Percentiles rank a stretch among this genome's conserved stretches.
Evolutionary conservation across 2,329 filamentous ascomycete genomes (phyloP).

Genomic region (Penicillium sp.): DNA sequence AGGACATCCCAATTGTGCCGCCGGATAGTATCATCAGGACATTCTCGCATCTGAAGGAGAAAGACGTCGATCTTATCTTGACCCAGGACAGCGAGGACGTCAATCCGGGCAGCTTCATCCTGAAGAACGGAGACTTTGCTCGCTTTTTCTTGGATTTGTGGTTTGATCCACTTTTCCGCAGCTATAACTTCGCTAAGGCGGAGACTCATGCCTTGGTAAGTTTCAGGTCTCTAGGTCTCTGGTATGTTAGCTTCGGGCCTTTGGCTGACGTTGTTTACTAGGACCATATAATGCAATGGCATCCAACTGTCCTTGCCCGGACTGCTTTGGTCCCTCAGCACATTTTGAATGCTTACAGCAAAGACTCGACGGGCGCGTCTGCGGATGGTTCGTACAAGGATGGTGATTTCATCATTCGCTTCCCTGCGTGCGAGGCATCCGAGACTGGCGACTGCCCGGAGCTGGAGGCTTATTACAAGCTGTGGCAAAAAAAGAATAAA

Average conservation of each 20-base stretch:
- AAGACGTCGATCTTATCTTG: constrained; percentile 74
- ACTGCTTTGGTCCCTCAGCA: constrained; percentile 85
- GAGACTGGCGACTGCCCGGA: constrained; percentile 62
- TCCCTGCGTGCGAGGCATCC: constrained; percentile 62
- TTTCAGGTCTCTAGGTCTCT: too few species aligned
- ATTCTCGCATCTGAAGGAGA: constrained; percentile 70
- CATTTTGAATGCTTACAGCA: constrained; percentile 71
- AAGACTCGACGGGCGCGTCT: constrained; percentile 35
- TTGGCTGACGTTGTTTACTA: constrained; percentile 38
- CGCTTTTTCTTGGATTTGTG: constrained; percentile 90
- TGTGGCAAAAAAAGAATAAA: constrained; percentile 37
- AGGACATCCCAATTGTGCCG: constrained; percentile 79
- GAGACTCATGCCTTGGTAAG: constrained; percentile 84
- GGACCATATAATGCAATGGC: constrained; percentile 93
- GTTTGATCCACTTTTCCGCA: constrained; percentile 91
- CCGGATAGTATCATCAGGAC: constrained; percentile 97
- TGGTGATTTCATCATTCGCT: constrained; percentile 77
- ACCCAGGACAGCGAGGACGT: constrained; percentile 81
- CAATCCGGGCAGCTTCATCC: constrained; percentile 68
- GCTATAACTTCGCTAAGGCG: constrained; percentile 93
- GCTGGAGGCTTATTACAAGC: constrained; percentile 52
- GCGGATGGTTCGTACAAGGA: constrained; percentile 65
- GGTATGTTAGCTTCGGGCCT: not conserved
- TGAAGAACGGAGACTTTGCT: constrained; percentile 82
- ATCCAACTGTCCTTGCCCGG: constrained; percentile 88